These are phyloP conservation scores for Asterionellopsis glacialis DNA, from an alignment of 108 stramenopile species.

Conservation along the genomic window DNA sequence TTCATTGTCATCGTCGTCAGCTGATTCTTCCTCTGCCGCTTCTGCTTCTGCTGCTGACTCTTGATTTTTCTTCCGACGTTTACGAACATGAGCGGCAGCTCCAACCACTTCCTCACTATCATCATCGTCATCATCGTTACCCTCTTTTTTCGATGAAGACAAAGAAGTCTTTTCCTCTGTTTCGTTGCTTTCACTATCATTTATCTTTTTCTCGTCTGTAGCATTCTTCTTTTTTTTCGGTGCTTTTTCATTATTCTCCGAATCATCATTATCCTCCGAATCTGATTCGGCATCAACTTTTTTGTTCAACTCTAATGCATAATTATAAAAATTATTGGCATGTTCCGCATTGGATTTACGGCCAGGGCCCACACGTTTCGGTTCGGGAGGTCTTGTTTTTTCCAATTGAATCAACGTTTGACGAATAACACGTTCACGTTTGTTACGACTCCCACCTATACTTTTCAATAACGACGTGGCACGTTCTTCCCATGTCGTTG, in stretches of 20 bases:
- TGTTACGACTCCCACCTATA: constrained; percentile 20
- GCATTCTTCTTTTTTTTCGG: background rate
- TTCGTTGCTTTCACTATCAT: background rate
- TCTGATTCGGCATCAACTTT: background rate
- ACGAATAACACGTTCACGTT: constrained; percentile 15
- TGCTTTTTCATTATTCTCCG: background rate
- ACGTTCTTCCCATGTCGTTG: constrained; percentile 37
- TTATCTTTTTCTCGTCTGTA: background rate
- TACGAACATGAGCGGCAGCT: background rate
- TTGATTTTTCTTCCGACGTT: constrained; percentile 5
- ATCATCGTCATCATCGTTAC: constrained; percentile 15
- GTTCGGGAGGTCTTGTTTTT: background rate
- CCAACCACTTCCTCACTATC: constrained; percentile 20
- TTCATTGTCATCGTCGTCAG: constrained; percentile 13
- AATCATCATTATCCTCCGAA: background rate
- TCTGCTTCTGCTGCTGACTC: constrained; percentile 7
- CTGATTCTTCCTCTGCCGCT: constrained; percentile 9
- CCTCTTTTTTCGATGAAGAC: constrained; percentile 1
- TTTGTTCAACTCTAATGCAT: constrained; percentile 22
- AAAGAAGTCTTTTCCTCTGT: constrained; percentile 8
- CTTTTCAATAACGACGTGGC: constrained; percentile 33
- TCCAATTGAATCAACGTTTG: constrained; percentile 23
- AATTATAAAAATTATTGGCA: constrained; percentile 59
- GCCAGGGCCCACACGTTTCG: constrained; percentile 39
- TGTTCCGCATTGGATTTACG: constrained; percentile 50